Percentiles rank a stretch among this genome's conserved stretches.
Evolutionary conservation across 495 filamentous ascomycete species (phyloP).

Genomic region (Penicillium ucsense): DNA sequence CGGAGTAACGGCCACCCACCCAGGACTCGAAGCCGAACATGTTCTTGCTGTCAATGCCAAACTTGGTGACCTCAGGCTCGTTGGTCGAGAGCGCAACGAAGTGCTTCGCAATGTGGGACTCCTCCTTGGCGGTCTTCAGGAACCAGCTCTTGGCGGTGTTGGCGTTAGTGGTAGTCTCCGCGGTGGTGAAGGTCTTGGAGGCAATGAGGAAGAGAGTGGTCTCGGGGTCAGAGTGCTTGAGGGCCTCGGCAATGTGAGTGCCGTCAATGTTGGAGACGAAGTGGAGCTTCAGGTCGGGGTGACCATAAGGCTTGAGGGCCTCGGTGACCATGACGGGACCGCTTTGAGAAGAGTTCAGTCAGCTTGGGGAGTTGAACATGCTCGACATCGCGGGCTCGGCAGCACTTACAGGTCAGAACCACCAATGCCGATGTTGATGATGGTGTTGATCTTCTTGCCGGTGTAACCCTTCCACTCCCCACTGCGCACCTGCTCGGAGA

Average conservation of each 20-base stretch:
- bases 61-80: slow-evolving; percentile 88
- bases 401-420: slow-evolving; percentile 85
- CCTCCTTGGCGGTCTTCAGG: slow-evolving; percentile 72
- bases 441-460: slow-evolving; percentile 94
- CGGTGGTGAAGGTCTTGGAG: slow-evolving; percentile 98
- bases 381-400: background rate
- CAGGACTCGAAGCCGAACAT: slow-evolving; percentile 99
- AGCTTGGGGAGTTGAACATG: too few species aligned
- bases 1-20: slow-evolving; percentile 96
- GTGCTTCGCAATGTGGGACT: slow-evolving; percentile 80
- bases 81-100: slow-evolving; percentile 98
- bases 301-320: slow-evolving; percentile 87
- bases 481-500: slow-evolving; percentile 86
- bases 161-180: slow-evolving; percentile 93
- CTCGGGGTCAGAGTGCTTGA: slow-evolving; percentile 81
- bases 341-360: slow-evolving; percentile 35
- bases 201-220: slow-evolving; percentile 96
- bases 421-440: slow-evolving; percentile 97
- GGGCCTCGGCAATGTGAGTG: slow-evolving; percentile 92
- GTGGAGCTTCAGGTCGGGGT: slow-evolving; percentile 76
- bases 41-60: slow-evolving; percentile 94
- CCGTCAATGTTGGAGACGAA: slow-evolving; percentile 99
- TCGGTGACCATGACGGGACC: slow-evolving; percentile 98
- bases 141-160: slow-evolving; percentile 97
- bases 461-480: slow-evolving; percentile 97